Percentiles rank a stretch among this genome's conserved stretches.
Evolutionary conservation across 441 rosid genomes (phyloP).

Genomic region (Populus tomentosa): DNA sequence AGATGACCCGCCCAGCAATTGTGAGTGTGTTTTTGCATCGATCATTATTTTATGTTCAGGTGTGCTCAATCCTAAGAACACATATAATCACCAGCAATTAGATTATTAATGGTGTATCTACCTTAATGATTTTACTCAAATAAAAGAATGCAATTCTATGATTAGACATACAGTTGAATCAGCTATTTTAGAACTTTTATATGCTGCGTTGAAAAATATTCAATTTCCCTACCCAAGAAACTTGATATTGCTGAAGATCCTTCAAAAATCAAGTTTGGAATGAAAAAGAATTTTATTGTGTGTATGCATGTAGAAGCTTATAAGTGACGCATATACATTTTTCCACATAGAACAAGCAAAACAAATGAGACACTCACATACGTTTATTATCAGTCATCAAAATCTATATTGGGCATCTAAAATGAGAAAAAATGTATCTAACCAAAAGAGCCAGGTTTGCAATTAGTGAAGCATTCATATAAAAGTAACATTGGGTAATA

Average conservation of each 20-base stretch:
- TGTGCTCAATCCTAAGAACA: constrained; percentile 39
- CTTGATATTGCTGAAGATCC: background rate
- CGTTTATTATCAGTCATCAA: background rate
- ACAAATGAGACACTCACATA: background rate
- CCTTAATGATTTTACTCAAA: background rate
- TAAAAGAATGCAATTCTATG: background rate
- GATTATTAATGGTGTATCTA: background rate
- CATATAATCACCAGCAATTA: constrained; percentile 10
- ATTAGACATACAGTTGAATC: background rate
- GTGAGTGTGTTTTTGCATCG: constrained; percentile 32
- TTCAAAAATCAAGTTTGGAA: background rate
- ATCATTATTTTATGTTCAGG: constrained; percentile 20
- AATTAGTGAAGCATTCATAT: background rate
- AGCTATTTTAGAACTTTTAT: background rate
- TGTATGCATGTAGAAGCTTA: background rate
- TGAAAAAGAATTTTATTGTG: background rate
- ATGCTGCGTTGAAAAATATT: background rate
- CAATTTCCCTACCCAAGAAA: background rate
- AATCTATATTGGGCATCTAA: background rate
- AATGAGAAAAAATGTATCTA: background rate
- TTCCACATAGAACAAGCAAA: background rate
- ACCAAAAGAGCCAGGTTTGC: background rate
- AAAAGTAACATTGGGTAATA: background rate
- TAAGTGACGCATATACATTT: background rate
- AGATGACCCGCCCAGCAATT: constrained; percentile 65